Evolutionary conservation across 257 asterid species (phyloP).

Genomic region (Cynanchum wilfordii): DNA sequence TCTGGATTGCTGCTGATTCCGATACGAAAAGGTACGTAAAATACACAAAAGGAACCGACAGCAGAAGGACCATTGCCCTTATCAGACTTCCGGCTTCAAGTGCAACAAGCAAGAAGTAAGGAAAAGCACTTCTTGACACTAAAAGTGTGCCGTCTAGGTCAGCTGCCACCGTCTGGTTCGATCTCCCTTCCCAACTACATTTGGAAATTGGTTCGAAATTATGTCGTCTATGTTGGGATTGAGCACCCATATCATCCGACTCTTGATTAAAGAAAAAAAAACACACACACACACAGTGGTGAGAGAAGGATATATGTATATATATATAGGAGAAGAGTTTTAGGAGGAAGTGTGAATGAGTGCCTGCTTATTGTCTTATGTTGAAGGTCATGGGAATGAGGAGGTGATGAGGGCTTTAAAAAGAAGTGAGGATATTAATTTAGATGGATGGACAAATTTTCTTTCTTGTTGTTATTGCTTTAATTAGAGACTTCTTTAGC

Average conservation of each 20-base stretch:
- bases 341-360: neutral
- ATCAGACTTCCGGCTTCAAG: slow-evolving; percentile 75
- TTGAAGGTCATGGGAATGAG: neutral
- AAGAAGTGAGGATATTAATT: slow-evolving; percentile 31
- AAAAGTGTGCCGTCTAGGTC: slow-evolving; percentile 84
- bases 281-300: neutral
- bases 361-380: neutral
- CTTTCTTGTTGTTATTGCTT: slow-evolving; percentile 20
- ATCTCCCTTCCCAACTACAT: slow-evolving; percentile 47
- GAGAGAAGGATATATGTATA: slow-evolving; percentile 1
- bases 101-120: slow-evolving; percentile 79
- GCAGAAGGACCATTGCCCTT: slow-evolving; percentile 54
- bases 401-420: slow-evolving; percentile 42
- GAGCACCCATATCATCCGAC: slow-evolving; percentile 38
- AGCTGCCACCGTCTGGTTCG: slow-evolving; percentile 63
- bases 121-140: slow-evolving; percentile 54
- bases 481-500: slow-evolving; percentile 15
- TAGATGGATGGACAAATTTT: neutral
- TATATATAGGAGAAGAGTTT: neutral
- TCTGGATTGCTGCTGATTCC: slow-evolving; percentile 47
- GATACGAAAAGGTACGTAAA: slow-evolving; percentile 53
- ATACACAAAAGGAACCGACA: slow-evolving; percentile 50
- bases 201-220: slow-evolving; percentile 48
- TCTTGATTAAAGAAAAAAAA: no score
- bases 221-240: slow-evolving; percentile 12